These are phyloP conservation scores for Physcia stellaris DNA, from an alignment of 495 filamentous ascomycete species.

Conservation along the genomic window DNA sequence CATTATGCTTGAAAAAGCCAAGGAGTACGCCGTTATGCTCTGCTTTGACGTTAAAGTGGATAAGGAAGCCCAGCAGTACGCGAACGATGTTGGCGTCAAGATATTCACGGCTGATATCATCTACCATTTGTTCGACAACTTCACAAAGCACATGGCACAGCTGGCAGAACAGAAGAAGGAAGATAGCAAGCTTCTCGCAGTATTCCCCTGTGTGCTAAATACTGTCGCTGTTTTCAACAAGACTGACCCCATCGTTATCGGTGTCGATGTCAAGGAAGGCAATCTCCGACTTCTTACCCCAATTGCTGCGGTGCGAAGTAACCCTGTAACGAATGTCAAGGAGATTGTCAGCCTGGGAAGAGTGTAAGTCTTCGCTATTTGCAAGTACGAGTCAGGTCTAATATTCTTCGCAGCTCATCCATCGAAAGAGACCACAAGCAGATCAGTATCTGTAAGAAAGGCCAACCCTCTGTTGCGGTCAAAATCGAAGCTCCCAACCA, in stretches of 20 bases:
- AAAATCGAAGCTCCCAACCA: slow-evolving; percentile 97
- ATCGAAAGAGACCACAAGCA: slow-evolving; percentile 98
- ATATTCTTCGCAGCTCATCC: slow-evolving; percentile 44
- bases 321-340: slow-evolving; percentile 62
- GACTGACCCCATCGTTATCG: slow-evolving; percentile 88
- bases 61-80: slow-evolving; percentile 84
- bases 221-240: slow-evolving; percentile 97
- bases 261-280: slow-evolving; percentile 89
- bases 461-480: slow-evolving; percentile 88
- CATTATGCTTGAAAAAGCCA: slow-evolving; percentile 91
- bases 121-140: slow-evolving; percentile 94
- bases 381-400: slow-evolving; percentile 7
- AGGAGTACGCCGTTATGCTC: slow-evolving; percentile 96
- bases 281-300: slow-evolving; percentile 75
- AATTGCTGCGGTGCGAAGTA: slow-evolving; percentile 69
- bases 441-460: slow-evolving; percentile 80
- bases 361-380: slow-evolving; percentile 58
- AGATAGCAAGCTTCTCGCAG: slow-evolving; percentile 84
- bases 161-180: slow-evolving; percentile 85
- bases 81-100: slow-evolving; percentile 90
- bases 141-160: slow-evolving; percentile 83
- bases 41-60: slow-evolving; percentile 99
- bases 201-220: slow-evolving; percentile 87
- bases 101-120: slow-evolving; percentile 99
- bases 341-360: slow-evolving; percentile 75